Base-by-base conservation (phyloP, 179 eudicot species). In the Vitellaria paradoxa region DNA sequence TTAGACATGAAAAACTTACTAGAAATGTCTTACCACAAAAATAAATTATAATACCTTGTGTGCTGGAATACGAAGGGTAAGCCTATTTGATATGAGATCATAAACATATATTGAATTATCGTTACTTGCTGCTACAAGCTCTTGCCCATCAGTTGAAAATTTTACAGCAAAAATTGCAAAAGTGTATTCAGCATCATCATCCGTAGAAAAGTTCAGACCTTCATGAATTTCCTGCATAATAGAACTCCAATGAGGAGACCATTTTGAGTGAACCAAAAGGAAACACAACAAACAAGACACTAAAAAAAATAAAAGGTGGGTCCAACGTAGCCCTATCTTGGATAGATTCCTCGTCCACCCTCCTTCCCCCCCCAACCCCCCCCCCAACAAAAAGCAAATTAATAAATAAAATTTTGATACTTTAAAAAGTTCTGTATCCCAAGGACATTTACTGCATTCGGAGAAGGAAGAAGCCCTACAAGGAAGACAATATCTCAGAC, bases 151-250 rank as follows among this genome's bases (percentile, higher is more conserved):
- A 65, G 82, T 93, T 21, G 98, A 92, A 75, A 90, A 94, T 77
- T 94, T 94, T 30, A 94, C 88, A 70, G 97, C 91, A 69, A 94
- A 94, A 37, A 94, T 93, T 45, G 92, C 94, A 82, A 93, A 91
- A 15, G 87, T 76, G 53, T 86, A 82, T 9, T 83, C 82, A 40
- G 81, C 86, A 76, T 85, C 88, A 67, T 78, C 77, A 30, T 72
- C 85, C 64, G 77, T 84, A 13, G 97, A 85, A 78, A 94, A 90
- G 75, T 91, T 91, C 82, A 94, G 83, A 64, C 94, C 97, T 65
- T 93, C 97, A 73, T 94, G 97, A 76, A 94, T 87, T 79, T 94
- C 98, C 98, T 94, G 90, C 83, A 80, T 56, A 67, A 76, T 61
- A n/a, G 40, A 67, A 56, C 18, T 21, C 75, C 42, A 53, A 6